Percentiles rank a stretch among this genome's conserved stretches.
Conservation (phyloP, 805 yeast species). For the Starmerella floris region DNA sequence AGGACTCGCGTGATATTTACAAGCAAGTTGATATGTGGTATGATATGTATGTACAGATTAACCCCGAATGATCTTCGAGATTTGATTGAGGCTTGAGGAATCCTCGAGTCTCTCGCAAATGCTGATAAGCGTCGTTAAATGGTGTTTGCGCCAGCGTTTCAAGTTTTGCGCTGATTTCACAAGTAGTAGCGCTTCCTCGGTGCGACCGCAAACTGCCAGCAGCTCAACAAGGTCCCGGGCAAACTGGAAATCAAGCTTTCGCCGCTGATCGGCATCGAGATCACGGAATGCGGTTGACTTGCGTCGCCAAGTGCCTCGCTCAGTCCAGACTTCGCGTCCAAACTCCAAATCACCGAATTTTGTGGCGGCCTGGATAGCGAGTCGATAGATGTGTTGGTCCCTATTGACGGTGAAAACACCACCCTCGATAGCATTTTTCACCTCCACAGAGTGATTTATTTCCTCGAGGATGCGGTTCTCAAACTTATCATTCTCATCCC, state of each 20-base stretch:
- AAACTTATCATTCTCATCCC: not conserved
- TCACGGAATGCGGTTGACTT: slow-evolving; percentile 36
- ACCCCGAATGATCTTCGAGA: slow-evolving; percentile 4
- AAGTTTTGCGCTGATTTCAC: slow-evolving; percentile 52
- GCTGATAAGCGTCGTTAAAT: slow-evolving; percentile 33
- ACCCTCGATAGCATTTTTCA: not conserved
- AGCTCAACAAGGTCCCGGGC: slow-evolving; percentile 57
- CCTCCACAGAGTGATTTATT: not conserved
- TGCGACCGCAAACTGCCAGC: slow-evolving; percentile 40
- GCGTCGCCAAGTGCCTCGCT: slow-evolving; percentile 62
- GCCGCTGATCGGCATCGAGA: slow-evolving; percentile 30
- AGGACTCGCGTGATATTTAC: too few relatives aligned
- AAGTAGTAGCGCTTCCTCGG: slow-evolving; percentile 58
- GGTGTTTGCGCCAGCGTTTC: slow-evolving; percentile 52
- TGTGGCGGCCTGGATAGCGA: slow-evolving; percentile 55
- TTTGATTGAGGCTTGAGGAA: slow-evolving; percentile 14
- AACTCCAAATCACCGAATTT: slow-evolving; percentile 40
- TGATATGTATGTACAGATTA: too few relatives aligned
- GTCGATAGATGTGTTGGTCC: slow-evolving; percentile 40
- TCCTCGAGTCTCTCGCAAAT: slow-evolving; percentile 37
- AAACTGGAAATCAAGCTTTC: slow-evolving; percentile 47
- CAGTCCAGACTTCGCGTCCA: slow-evolving; percentile 60
- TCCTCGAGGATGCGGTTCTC: not conserved
- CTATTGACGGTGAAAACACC: slow-evolving; percentile 21
- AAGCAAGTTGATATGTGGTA: not conserved